Evolutionary conservation across 768 basidiomycete species (phyloP), one percentile per base, ranked within the genome.

Genomic region (Suillus plorans): DNA sequence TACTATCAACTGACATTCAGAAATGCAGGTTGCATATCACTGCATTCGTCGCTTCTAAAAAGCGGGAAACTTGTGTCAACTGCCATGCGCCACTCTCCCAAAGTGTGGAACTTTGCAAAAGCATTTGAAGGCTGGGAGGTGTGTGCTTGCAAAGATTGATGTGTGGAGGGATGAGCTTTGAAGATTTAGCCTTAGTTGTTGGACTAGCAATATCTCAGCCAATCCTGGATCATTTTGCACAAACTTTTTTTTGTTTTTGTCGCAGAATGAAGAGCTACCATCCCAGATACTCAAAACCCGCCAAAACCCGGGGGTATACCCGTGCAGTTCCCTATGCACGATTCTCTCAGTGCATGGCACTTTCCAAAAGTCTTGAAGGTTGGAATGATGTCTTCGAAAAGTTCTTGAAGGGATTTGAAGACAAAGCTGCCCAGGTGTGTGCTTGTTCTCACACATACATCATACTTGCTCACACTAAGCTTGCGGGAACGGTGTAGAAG

Each of bases 1-100:
- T 25, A 66, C 62, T 63, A 61, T 64, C 28, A 16, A 12, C 25
- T 39, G 59, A 65, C 39, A 22, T 66, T 36, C 47, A 34, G 22
- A 50, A 50, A 14, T 64, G 4, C 71, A 97, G 95, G 95, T 97
- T 62, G 94, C 95, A 45, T 99, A 97, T 80, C 95, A 97, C 73
- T 91, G 96, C 63, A 94, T 99, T 99, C 69, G 89, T 95, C 47
- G 88, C 91, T 8, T 95, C 94, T 85, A 66, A 85, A 80, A 66
- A 76, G 72, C 42, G 79, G 80, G 18, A 85, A 84, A 70, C 68
- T 67, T 14, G 61, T n/a, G 1, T 49, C 71, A 28, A 70, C 82
- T 14, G 69, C 76, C 10, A 74, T 80, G 8, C 73, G 72, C 12
- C 77, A 81, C 53, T 70, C 73, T 7, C 67, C 81, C 5, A 67